These are phyloP conservation scores for Xylaria digitata DNA, from an alignment of 2,329 filamentous ascomycete species.

Conservation along the genomic window DNA sequence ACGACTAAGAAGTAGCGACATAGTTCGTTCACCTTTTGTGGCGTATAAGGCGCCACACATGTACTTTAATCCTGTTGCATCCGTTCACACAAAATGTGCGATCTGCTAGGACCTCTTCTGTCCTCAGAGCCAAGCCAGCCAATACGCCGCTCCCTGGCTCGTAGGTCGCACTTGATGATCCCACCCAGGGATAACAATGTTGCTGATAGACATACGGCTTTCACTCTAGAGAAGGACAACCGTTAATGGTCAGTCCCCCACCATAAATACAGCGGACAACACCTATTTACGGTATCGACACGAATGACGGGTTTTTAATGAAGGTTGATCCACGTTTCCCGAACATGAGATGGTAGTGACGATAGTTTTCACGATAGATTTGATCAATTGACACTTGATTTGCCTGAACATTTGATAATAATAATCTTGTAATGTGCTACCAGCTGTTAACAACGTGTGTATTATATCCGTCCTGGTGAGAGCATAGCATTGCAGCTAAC, in stretches of 20 bases:
- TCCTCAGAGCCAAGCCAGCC: conserved; percentile 7
- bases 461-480: neutral
- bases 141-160: conserved; percentile 22
- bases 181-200: conserved; percentile 34
- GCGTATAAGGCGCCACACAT: conserved; percentile 41
- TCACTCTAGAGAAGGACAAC: conserved; percentile 35
- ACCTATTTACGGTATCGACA: conserved; percentile 17
- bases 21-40: conserved; percentile 37
- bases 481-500: neutral
- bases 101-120: conserved; percentile 5
- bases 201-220: conserved; percentile 41
- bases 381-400: conserved; percentile 46
- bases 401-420: conserved; percentile 10
- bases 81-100: conserved; percentile 22
- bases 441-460: neutral
- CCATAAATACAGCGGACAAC: conserved; percentile 10
- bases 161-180: conserved; percentile 21
- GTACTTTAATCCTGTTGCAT: conserved; percentile 61
- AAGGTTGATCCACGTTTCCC: conserved; percentile 33
- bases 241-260: conserved; percentile 28
- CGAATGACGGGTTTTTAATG: conserved; percentile 17
- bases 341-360: conserved; percentile 34
- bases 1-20: conserved; percentile 74
- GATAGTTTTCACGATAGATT: conserved; percentile 49
- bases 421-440: neutral